Percentiles rank a stretch among this genome's conserved stretches.
Conservation (phyloP, 2,329 filamentous ascomycete genomes). For the Pseudogymnoascus sp. region DNA sequence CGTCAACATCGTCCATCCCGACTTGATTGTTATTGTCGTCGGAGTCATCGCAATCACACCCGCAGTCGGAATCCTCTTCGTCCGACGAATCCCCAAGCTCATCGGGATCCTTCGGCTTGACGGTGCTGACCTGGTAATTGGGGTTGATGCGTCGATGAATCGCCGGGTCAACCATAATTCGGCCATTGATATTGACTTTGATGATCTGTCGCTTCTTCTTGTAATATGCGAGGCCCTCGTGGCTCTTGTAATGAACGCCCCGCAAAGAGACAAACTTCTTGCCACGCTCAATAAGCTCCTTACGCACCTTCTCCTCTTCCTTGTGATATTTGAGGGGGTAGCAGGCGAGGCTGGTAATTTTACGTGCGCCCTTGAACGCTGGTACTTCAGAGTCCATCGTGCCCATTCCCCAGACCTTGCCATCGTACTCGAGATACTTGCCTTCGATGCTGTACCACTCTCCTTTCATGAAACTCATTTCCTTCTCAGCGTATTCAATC, state of each 20-base stretch:
- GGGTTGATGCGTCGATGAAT: conserved; percentile 79
- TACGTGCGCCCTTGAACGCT: conserved; percentile 71
- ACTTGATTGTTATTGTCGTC: conserved; percentile 32
- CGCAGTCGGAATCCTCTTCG: conserved; percentile 38
- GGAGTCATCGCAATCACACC: conserved; percentile 33
- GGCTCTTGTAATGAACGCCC: conserved; percentile 74
- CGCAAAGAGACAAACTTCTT: conserved; percentile 76
- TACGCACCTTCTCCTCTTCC: conserved; percentile 55
- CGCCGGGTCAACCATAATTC: conserved; percentile 79
- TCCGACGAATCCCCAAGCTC: conserved; percentile 43
- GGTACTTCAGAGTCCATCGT: conserved; percentile 61
- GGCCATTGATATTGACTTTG: conserved; percentile 78
- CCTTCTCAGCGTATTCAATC: conserved; percentile 67
- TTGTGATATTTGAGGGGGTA: conserved; percentile 78
- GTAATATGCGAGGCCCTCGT: conserved; percentile 77
- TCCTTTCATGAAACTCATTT: conserved; percentile 60
- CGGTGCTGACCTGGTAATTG: conserved; percentile 70
- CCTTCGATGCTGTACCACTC: conserved; percentile 72
- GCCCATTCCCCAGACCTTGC: conserved; percentile 74
- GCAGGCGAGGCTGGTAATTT: conserved; percentile 69
- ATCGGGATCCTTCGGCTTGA: conserved; percentile 65
- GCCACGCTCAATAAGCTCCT: conserved; percentile 67
- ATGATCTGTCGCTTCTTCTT: conserved; percentile 69
- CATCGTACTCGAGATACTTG: conserved; percentile 78
- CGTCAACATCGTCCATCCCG: conserved; percentile 21